Evolutionary conservation across 2,329 filamentous ascomycete genomes (phyloP).

Genomic region (Dothideomycetes sp.): DNA sequence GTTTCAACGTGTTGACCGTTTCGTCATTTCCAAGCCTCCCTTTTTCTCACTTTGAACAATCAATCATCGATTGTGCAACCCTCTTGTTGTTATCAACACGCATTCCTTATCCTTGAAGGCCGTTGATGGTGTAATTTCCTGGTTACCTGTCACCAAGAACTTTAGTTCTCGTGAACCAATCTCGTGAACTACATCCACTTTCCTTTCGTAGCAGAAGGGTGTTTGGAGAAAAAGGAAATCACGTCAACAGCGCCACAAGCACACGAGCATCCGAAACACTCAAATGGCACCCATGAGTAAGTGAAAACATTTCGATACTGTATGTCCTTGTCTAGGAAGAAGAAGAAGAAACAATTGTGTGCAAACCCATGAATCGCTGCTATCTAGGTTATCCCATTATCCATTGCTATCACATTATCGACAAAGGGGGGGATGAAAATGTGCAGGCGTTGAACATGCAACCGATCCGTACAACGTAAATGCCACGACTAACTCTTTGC

Average conservation of each 20-base stretch:
- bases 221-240: constrained; percentile 3
- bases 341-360: not conserved
- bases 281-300: constrained; percentile 10
- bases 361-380: not conserved
- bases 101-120: constrained; percentile 5
- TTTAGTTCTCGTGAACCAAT: not conserved
- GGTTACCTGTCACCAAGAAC: no score
- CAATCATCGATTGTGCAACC: no score
- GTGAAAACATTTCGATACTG: constrained; percentile 5
- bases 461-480: no score
- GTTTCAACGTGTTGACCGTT: constrained; percentile 13
- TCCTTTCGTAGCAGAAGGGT: not conserved
- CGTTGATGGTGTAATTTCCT: constrained; percentile 8
- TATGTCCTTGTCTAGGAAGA: no score
- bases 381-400: constrained; percentile 2
- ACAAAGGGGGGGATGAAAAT: no score
- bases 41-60: no score
- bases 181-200: not conserved
- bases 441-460: no score
- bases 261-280: not conserved
- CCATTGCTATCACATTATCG: no score
- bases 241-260: not conserved
- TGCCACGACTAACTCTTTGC: constrained; percentile 1
- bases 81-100: constrained; percentile 1
- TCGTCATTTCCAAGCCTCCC: constrained; percentile 12